phyloP scores from a whole-genome alignment of 1,284 basidiomycete species.

The Cutaneotrichosporon sp. region DNA sequence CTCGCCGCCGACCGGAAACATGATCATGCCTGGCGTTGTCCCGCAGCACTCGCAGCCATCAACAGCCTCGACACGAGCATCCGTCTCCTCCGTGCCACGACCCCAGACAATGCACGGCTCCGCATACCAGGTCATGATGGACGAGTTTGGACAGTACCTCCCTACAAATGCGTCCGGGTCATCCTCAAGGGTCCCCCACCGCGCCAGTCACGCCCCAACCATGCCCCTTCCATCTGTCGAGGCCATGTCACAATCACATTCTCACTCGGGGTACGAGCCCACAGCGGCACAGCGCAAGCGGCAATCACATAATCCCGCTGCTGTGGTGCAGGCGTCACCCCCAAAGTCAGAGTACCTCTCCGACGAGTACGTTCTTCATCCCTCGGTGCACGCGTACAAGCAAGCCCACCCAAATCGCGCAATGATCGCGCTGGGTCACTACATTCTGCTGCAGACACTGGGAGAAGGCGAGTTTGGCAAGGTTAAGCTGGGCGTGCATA shows the following conservation, averaged over 20 bases:
- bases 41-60: conserved; percentile 14
- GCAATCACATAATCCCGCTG: conserved; percentile 45
- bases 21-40: conserved; percentile 1
- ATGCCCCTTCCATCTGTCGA: conserved; percentile 29
- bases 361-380: conserved; percentile 56
- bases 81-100: conserved; percentile 12
- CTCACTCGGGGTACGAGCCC: conserved; percentile 13
- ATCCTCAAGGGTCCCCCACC: conserved; percentile 5
- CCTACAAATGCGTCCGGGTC: conserved; percentile 2
- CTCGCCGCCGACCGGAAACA: conserved; percentile 4
- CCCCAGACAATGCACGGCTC: conserved; percentile 10
- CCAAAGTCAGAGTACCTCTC: conserved; percentile 42
- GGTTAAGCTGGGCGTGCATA: conserved; percentile 94
- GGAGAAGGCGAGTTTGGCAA: conserved; percentile 99
- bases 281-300: conserved; percentile 26
- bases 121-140: conserved; percentile 14
- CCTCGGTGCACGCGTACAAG: conserved; percentile 77
- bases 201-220: conserved; percentile 23
- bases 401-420: conserved; percentile 75
- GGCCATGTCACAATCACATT: conserved; percentile 10
- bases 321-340: conserved; percentile 27
- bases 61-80: conserved; percentile 17
- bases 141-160: conserved; percentile 20
- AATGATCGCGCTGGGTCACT: conserved; percentile 90
- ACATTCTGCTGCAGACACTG: conserved; percentile 87